Conservation (phyloP, 2,329 filamentous ascomycete genomes). For the Ceratocystis lukuohia region DNA sequence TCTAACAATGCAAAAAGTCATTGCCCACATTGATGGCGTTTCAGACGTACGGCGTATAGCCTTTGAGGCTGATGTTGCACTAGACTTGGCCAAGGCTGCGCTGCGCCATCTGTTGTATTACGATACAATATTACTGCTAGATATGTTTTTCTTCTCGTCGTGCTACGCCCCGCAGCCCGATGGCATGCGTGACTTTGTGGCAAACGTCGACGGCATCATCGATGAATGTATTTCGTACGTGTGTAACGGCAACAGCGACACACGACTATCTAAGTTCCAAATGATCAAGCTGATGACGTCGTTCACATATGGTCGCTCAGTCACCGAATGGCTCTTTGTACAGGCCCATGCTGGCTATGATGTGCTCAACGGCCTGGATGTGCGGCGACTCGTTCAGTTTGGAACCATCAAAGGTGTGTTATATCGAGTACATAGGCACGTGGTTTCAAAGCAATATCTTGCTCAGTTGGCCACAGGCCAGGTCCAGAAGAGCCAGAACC, state of each 20-base stretch:
- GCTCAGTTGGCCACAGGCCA: constrained; percentile 42
- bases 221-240: constrained; percentile 84
- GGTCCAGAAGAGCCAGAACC: constrained; percentile 30
- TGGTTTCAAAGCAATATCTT: constrained; percentile 53
- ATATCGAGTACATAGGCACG: constrained; percentile 86
- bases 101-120: constrained; percentile 87
- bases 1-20: constrained; percentile 63
- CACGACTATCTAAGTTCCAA: constrained; percentile 42
- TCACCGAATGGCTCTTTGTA: constrained; percentile 73
- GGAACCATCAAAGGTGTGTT: constrained; percentile 90
- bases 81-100: constrained; percentile 73
- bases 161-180: constrained; percentile 67
- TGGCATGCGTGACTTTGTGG: constrained; percentile 65
- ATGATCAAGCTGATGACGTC: constrained; percentile 74
- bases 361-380: constrained; percentile 64
- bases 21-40: constrained; percentile 79
- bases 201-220: constrained; percentile 59
- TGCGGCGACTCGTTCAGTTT: constrained; percentile 86
- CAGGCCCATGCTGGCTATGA: constrained; percentile 54
- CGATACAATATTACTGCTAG: constrained; percentile 75
- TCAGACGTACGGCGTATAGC: constrained; percentile 82
- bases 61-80: constrained; percentile 68
- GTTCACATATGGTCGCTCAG: constrained; percentile 69
- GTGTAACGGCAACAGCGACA: constrained; percentile 32
- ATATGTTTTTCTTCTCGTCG: constrained; percentile 87